Base-by-base conservation (phyloP, 2,329 filamentous ascomycete genomes). In the Alternaria conjuncta region DNA sequence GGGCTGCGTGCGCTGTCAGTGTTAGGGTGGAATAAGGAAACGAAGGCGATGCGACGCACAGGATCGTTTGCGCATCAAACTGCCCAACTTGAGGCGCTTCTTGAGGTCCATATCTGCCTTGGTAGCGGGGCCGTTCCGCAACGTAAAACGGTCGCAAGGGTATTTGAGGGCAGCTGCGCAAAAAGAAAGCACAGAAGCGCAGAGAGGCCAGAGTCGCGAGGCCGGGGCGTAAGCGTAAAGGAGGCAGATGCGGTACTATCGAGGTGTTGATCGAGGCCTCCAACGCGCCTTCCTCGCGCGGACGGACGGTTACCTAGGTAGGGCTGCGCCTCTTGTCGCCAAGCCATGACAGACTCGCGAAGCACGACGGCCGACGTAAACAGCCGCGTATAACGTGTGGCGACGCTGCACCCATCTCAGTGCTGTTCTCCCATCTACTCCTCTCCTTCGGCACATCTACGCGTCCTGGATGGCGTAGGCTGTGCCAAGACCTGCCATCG, bases 81-180 rank as follows among this genome's bases (percentile, higher is more conserved):
- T 78, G 57, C 76, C 76, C 47, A 79, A 53, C 28, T 74, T 77
- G 51, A 80, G 69, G 66, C 75, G 76, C 75, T 79, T 80, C 71
- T 79, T 79, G 71, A 80, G 74, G 55, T 76, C 79, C 79, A 81
- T 81, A 64, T 62, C 64, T 63, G 69, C 56, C 53, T 43, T 47
- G 46, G 30, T 41, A 36, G 55, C 50, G 58, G 59, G 49, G 54
- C 32, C 13, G 32, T 45, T 54, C 45, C 30, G 59, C 32, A n/a
- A 41, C 50, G 49, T 41, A 13, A 32, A 44, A 45, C 5, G 44
- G 50, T 49, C 49, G 44, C 47, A 46, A 30, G 30, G 32, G 57
- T 36, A 13, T 15, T 47, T 44, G 41, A 41, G 9, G 3, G 21
- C 15, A 25, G 25, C n/a, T 18, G 60, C 41, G 41, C 60, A 47